Conservation (phyloP, 2,329 filamentous ascomycete species). For the Xylariaceae sp. region DNA sequence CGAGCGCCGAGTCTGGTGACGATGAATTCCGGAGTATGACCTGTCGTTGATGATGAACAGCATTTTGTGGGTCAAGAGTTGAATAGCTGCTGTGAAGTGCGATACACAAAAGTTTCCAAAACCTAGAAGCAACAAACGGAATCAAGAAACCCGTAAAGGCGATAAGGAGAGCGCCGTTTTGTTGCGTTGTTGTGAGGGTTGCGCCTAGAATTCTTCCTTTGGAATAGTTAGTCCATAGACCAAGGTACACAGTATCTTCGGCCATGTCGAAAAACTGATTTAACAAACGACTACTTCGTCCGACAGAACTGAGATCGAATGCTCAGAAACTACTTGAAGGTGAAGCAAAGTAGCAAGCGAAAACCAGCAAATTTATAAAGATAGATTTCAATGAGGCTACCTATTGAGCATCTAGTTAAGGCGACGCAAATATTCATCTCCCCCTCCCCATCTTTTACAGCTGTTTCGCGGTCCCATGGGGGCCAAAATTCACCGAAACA, state of each 20-base stretch:
- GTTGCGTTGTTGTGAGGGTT: slow-evolving; percentile 8
- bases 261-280: neutral
- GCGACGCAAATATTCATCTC: too few relatives aligned
- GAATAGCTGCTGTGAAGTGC: slow-evolving; percentile 11
- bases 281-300: too few relatives aligned
- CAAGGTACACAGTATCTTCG: slow-evolving; percentile 9
- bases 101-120: slow-evolving; percentile 19
- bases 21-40: slow-evolving; percentile 18
- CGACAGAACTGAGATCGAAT: too few relatives aligned
- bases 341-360: too few relatives aligned
- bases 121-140: slow-evolving; percentile 14
- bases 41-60: slow-evolving; percentile 18
- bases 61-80: neutral
- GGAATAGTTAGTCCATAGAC: slow-evolving; percentile 18
- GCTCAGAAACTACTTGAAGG: too few relatives aligned
- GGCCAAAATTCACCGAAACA: too few relatives aligned
- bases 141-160: slow-evolving; percentile 19
- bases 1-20: slow-evolving; percentile 6
- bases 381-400: too few relatives aligned
- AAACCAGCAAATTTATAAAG: too few relatives aligned
- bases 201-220: slow-evolving; percentile 11
- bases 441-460: too few relatives aligned
- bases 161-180: slow-evolving; percentile 12
- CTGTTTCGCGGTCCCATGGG: too few relatives aligned
- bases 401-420: too few relatives aligned